Conservation (phyloP, 768 basidiomycete genomes). For the Amanita thiersii region DNA sequence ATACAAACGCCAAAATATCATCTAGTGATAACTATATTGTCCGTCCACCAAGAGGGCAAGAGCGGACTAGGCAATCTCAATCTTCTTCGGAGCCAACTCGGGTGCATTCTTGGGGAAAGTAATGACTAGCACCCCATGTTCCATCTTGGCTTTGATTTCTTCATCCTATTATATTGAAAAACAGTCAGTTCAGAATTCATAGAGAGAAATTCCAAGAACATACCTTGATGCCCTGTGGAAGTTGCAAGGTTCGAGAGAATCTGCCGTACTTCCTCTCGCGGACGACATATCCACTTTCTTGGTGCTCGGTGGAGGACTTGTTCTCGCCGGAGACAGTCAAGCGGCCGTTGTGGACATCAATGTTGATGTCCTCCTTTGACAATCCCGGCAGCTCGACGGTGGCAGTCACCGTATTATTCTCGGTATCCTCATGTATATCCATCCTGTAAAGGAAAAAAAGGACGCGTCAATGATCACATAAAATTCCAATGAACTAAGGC, state of each 20-base stretch:
- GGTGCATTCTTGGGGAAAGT: conserved; percentile 35
- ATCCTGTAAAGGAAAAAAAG: conserved; percentile 25
- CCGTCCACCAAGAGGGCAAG: no score
- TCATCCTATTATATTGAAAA: conserved; percentile 14
- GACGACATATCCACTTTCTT: conserved; percentile 29
- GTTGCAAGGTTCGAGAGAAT: conserved; percentile 34
- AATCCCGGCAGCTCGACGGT: conserved; percentile 51
- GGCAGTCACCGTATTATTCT: conserved; percentile 40
- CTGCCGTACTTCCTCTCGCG: conserved; percentile 40
- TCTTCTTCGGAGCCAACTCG: conserved; percentile 28
- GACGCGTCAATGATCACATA: background rate
- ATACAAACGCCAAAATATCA: no score
- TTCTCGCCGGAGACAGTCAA: conserved; percentile 44
- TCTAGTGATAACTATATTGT: no score
- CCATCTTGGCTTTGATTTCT: conserved; percentile 31
- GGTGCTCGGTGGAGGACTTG: conserved; percentile 20
- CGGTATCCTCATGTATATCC: conserved; percentile 42
- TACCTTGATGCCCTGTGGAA: conserved; percentile 46
- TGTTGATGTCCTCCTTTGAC: conserved; percentile 37
- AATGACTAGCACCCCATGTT: conserved; percentile 33
- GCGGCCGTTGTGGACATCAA: conserved; percentile 40
- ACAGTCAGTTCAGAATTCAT: background rate
- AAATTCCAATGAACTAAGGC: background rate
- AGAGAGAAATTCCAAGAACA: background rate
- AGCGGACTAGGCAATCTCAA: no score